Conservation (phyloP, 331 rosid genomes). For the Telfairia occidentalis region DNA sequence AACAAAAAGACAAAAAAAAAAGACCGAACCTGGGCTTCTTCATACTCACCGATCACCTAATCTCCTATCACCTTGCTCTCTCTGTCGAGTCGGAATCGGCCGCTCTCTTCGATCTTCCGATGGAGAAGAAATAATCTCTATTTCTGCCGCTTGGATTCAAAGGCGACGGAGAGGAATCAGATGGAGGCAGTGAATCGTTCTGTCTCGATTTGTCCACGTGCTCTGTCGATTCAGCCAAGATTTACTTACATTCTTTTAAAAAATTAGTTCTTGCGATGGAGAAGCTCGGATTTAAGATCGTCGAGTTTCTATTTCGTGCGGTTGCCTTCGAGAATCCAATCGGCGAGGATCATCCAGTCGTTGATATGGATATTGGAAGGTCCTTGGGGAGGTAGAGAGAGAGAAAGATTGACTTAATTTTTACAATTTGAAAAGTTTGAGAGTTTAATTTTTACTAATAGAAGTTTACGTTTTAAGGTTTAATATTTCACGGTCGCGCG, state of each 20-base stretch:
- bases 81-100: constrained; percentile 69
- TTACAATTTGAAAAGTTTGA: too few relatives aligned
- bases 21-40: constrained; percentile 54
- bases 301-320: constrained; percentile 30
- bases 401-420: too few relatives aligned
- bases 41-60: constrained; percentile 48
- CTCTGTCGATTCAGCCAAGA: constrained; percentile 29
- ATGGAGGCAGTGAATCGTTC: constrained; percentile 42
- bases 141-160: constrained; percentile 68
- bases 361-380: constrained; percentile 51
- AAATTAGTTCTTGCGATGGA: constrained; percentile 44
- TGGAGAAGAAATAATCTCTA: constrained; percentile 27
- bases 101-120: constrained; percentile 42
- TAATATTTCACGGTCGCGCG: too few relatives aligned
- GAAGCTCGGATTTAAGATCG: constrained; percentile 44
- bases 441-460: too few relatives aligned
- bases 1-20: too few relatives aligned
- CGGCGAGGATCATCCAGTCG: constrained; percentile 24
- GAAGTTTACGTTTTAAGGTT: too few relatives aligned
- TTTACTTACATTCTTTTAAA: constrained; percentile 18
- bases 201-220: constrained; percentile 34
- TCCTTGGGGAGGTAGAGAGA: too few relatives aligned
- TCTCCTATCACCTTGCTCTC: constrained; percentile 42
- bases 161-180: constrained; percentile 20
- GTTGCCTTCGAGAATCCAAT: constrained; percentile 44